Evolutionary conservation across 495 filamentous ascomycete species (phyloP), one percentile per base, ranked within the genome.

Genomic region (Penicillium silybi): DNA sequence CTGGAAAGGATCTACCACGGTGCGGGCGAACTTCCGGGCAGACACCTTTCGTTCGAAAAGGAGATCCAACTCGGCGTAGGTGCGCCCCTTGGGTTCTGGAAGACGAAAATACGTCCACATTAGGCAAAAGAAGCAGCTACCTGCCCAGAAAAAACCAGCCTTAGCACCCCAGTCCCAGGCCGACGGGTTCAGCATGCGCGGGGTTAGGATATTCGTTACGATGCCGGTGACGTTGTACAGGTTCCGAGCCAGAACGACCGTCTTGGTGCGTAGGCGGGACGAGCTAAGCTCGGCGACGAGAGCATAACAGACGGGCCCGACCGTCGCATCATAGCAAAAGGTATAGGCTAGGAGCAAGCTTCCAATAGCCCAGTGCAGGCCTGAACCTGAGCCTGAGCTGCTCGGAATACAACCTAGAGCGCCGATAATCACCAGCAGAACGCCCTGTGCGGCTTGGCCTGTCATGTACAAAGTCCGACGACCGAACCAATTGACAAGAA

Each of bases 131-230:
- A 64, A 25, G 5, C 76, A 77, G 4, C 83, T 58, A 0, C 80
- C 83, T 13, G 79, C 83, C 60, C 83, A 88, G 60, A 87, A 82
- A 57, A 87, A 88, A 0, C 84, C 85, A 0, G 85, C 68, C 60
- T 88, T 86, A 1, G 83, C 83, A 44, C 77, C 74, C 69, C 84
- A 69, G 52, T 87, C 80, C 19, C 76, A 84, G 22, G 82, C 70
- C 41, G 84, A 78, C 1, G 82, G 80, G 53, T 86, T 87, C 40
- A 88, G 76, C 77, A 86, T 79, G 51, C 87, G 85, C 0, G 83
- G 82, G 43, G 85, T 82, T 0, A 79, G 79, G 11, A 88, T 75
- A 5, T 80, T 83, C 69, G 83, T 84, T 9, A 76, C 67, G 38
- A 85, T 84, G 1, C 80, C 80, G 38, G 84, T 63, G 0, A 83